Conservation (phyloP, 1,139 yeast genomes). For the Yamadazyma friedrichii region DNA sequence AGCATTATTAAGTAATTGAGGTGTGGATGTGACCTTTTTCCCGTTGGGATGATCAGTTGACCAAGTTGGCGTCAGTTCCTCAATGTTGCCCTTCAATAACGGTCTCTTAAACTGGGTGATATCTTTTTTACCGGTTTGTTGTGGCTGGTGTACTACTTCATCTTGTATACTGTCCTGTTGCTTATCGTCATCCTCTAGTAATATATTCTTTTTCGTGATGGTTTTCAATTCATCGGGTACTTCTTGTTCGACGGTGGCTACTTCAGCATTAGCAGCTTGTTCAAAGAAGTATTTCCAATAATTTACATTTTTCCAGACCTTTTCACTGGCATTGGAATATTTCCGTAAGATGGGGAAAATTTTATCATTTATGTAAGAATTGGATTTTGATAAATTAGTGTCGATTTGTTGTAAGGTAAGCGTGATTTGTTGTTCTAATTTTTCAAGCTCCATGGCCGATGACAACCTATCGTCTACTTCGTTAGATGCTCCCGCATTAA, state of each 20-base stretch:
- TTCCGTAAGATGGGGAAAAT: slow-evolving; percentile 61
- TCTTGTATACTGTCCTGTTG: slow-evolving; percentile 17
- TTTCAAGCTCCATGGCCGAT: slow-evolving; percentile 59
- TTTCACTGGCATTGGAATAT: slow-evolving; percentile 53
- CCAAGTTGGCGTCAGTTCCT: slow-evolving; percentile 41
- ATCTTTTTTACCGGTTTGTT: not conserved
- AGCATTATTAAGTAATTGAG: slow-evolving; percentile 22
- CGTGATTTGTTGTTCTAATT: slow-evolving; percentile 80
- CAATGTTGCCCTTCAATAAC: slow-evolving; percentile 21
- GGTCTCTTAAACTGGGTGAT: slow-evolving; percentile 22
- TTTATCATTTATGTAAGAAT: slow-evolving; percentile 58
- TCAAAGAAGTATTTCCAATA: slow-evolving; percentile 80
- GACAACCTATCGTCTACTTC: slow-evolving; percentile 21
- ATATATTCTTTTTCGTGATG: slow-evolving; percentile 15
- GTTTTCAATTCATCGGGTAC: slow-evolving; percentile 16
- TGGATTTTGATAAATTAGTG: slow-evolving; percentile 62
- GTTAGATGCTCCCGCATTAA: slow-evolving; percentile 17
- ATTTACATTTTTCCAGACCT: slow-evolving; percentile 59
- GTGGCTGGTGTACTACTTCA: slow-evolving; percentile 3
- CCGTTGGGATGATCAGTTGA: slow-evolving; percentile 27
- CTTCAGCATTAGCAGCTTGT: slow-evolving; percentile 68
- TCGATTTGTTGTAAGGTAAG: slow-evolving; percentile 78
- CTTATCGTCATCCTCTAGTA: slow-evolving; percentile 20
- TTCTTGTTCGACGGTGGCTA: slow-evolving; percentile 56
- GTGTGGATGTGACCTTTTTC: slow-evolving; percentile 28